Evolutionary conservation across 768 basidiomycete genomes (phyloP).

Genomic region (Tricholoma matsutake): DNA sequence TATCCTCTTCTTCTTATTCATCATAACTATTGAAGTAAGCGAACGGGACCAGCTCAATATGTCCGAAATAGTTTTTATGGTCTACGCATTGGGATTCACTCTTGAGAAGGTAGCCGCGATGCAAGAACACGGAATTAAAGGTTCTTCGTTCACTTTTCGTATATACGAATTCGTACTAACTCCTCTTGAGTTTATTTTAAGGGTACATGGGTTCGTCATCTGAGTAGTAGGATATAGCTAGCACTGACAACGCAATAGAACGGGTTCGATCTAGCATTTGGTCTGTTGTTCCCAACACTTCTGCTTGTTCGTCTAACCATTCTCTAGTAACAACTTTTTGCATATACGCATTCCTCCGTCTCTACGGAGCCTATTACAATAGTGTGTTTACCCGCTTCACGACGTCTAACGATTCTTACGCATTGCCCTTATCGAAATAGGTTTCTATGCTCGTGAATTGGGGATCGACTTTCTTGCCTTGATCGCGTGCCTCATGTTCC

Average conservation of each 20-base stretch:
- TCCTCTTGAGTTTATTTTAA: slow-evolving; percentile 66
- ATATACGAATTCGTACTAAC: not conserved
- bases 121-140: slow-evolving; percentile 93
- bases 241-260: slow-evolving; percentile 47
- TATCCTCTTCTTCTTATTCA: slow-evolving; percentile 73
- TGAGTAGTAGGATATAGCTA: not conserved
- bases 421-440: slow-evolving; percentile 29
- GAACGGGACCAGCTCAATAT: slow-evolving; percentile 58
- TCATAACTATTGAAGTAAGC: slow-evolving; percentile 76
- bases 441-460: slow-evolving; percentile 59
- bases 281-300: slow-evolving; percentile 34
- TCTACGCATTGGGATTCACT: slow-evolving; percentile 77
- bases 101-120: slow-evolving; percentile 92
- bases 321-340: slow-evolving; percentile 69
- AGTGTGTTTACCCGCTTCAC: slow-evolving; percentile 36
- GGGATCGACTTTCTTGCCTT: slow-evolving; percentile 85
- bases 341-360: slow-evolving; percentile 70
- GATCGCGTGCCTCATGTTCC: slow-evolving; percentile 89
- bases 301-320: not conserved
- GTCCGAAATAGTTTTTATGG: slow-evolving; percentile 74
- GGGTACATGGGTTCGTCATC: slow-evolving; percentile 68
- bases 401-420: not conserved
- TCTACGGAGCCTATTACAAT: slow-evolving; percentile 73
- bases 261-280: slow-evolving; percentile 91
- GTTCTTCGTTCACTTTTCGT: slow-evolving; percentile 32